A percentile compares a stretch with the other conserved stretches of the same genome.
Conservation (phyloP, 208 protist species). For the Leishmania braziliensis region DNA sequence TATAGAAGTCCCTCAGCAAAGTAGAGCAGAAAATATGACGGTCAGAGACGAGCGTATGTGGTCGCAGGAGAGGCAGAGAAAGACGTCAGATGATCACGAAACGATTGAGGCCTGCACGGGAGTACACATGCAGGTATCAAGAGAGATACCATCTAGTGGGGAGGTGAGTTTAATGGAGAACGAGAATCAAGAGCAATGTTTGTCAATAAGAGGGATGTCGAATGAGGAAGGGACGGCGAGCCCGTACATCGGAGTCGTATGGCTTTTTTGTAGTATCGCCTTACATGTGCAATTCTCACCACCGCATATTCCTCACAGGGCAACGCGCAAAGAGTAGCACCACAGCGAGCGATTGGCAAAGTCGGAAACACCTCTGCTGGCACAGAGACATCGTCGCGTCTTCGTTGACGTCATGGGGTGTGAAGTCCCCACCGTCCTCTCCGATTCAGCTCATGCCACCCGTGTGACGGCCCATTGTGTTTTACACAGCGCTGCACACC, state of each 20-base stretch:
- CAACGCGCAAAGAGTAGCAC: neutral
- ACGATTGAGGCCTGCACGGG: neutral
- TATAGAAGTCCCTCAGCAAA: neutral
- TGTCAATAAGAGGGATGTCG: neutral
- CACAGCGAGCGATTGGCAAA: too few species aligned
- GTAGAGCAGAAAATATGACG: neutral
- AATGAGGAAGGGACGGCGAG: neutral
- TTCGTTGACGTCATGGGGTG: neutral
- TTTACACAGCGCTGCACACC: neutral
- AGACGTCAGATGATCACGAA: neutral
- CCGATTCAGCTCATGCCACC: neutral
- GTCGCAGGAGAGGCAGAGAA: neutral
- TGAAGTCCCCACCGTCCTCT: neutral
- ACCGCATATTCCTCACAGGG: neutral
- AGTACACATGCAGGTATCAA: neutral
- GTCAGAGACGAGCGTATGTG: neutral
- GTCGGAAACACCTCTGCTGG: neutral
- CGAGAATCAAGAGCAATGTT: neutral
- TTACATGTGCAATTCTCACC: neutral
- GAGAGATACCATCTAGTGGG: neutral
- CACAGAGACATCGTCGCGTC: neutral
- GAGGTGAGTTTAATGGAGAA: neutral
- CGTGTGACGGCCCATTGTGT: neutral
- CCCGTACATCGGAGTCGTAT: neutral
- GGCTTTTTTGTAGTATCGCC: neutral